A percentile compares a stretch with the other conserved stretches of the same genome.
Evolutionary conservation across 208 protist genomes (phyloP).

Genomic region (Leishmania martiniquensis): DNA sequence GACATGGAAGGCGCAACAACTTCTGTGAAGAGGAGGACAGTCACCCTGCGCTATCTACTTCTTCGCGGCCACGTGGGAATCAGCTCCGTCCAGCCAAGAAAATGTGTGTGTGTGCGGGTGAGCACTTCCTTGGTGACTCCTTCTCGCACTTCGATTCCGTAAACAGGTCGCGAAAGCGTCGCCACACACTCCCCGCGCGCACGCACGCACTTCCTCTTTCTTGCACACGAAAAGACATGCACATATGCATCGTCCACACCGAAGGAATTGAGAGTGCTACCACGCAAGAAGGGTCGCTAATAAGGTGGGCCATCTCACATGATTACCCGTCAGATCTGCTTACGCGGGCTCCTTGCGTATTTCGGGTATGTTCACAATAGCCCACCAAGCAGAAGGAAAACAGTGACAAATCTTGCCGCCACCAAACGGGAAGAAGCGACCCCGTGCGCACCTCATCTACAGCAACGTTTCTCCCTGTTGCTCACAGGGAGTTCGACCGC

Average conservation of each 20-base stretch:
- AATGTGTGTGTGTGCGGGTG: conserved; percentile 1
- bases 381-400: too few species aligned
- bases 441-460: not conserved
- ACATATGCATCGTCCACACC: too few species aligned
- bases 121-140: not conserved
- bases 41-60: not conserved
- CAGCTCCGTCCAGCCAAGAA: not conserved
- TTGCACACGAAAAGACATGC: too few species aligned
- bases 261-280: not conserved
- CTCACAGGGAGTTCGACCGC: not conserved
- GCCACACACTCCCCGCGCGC: too few species aligned
- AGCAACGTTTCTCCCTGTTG: not conserved
- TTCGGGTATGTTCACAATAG: not conserved
- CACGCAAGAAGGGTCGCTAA: not conserved
- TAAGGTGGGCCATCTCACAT: not conserved
- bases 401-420: not conserved
- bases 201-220: too few species aligned
- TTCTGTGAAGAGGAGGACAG: not conserved
- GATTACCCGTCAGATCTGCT: not conserved
- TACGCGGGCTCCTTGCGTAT: not conserved
- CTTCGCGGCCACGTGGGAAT: not conserved
- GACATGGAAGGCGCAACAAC: not conserved
- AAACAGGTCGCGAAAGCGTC: not conserved
- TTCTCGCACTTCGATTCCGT: not conserved
- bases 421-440: not conserved